These are phyloP conservation scores for Leptomonas pyrrhocoris DNA, from an alignment of 208 protist genomes.

Conservation along the genomic window DNA sequence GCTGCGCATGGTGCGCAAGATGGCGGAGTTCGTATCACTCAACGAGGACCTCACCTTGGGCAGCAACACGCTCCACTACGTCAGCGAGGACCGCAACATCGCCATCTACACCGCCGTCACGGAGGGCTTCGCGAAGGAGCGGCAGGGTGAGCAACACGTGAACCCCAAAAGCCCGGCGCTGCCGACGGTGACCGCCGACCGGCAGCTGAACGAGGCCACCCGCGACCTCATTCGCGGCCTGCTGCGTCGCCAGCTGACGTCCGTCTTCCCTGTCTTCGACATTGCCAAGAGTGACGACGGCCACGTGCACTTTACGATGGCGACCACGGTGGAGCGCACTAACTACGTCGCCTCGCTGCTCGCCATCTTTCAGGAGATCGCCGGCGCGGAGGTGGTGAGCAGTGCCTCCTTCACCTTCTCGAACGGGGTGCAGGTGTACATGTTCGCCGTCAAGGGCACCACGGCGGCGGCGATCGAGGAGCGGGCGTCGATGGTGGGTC, in stretches of 20 bases:
- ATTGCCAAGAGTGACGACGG: slow-evolving; percentile 30
- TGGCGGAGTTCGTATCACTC: slow-evolving; percentile 50
- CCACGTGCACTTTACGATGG: slow-evolving; percentile 67
- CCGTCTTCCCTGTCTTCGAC: slow-evolving; percentile 67
- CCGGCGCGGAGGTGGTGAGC: slow-evolving; percentile 49
- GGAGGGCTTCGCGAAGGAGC: slow-evolving; percentile 49
- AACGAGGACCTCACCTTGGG: slow-evolving; percentile 33
- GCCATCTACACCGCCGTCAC: slow-evolving; percentile 64
- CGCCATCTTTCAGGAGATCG: slow-evolving; percentile 71
- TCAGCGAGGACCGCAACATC: slow-evolving; percentile 54
- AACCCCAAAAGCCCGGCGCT: slow-evolving; percentile 42
- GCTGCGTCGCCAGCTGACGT: slow-evolving; percentile 54
- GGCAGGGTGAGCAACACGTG: slow-evolving; percentile 37
- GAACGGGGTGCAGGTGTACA: slow-evolving; percentile 82
- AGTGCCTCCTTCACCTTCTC: slow-evolving; percentile 75
- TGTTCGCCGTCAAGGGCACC: slow-evolving; percentile 58
- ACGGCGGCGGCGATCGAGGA: slow-evolving; percentile 45
- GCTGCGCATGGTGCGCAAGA: slow-evolving; percentile 58
- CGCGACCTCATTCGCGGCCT: slow-evolving; percentile 73
- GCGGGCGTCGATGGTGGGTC: slow-evolving; percentile 58
- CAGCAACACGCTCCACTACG: slow-evolving; percentile 60
- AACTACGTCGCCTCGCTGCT: slow-evolving; percentile 75
- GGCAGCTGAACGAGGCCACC: slow-evolving; percentile 38
- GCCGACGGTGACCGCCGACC: slow-evolving; percentile 37
- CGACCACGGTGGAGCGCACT: slow-evolving; percentile 54